Evolutionary conservation across 164 flowering plant genomes (phyloP).

Genomic region (Nymphaea thermarum): DNA sequence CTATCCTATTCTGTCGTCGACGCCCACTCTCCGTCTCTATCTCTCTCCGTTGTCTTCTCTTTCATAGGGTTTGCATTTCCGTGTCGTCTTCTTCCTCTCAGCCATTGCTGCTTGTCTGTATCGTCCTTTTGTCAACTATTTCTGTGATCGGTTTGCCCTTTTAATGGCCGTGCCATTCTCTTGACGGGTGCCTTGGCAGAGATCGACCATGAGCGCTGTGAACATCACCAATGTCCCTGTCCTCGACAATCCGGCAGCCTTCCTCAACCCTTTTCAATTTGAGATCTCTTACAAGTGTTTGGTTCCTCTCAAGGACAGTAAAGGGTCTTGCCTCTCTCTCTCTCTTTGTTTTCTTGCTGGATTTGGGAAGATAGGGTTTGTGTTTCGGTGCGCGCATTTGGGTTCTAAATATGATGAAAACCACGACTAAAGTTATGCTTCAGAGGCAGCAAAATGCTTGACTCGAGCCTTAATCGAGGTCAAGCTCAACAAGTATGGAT

Average conservation of each 20-base stretch:
- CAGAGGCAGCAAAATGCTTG: too few species aligned
- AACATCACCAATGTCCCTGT: constrained; percentile 89
- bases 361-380: not conserved
- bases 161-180: constrained; percentile 20
- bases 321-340: not conserved
- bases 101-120: not conserved
- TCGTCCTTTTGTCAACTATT: not conserved
- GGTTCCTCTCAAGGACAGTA: constrained; percentile 83
- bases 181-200: not conserved
- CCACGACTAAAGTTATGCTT: too few species aligned
- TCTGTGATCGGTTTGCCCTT: constrained; percentile 15
- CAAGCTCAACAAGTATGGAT: too few species aligned
- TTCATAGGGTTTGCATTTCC: not conserved
- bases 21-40: not conserved
- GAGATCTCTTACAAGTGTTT: constrained; percentile 95
- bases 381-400: not conserved
- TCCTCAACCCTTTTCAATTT: constrained; percentile 78
- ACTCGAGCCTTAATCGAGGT: too few species aligned
- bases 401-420: too few species aligned
- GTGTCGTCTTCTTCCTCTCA: not conserved
- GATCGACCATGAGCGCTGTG: constrained; percentile 66
- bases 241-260: constrained; percentile 82
- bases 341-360: not conserved
- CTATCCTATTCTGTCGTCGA: not conserved
- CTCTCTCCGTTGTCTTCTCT: not conserved